Evolutionary conservation across 2,329 filamentous ascomycete species (phyloP), one percentile per base, ranked within the genome.

Genomic region (Purpureocillium lavendulum): DNA sequence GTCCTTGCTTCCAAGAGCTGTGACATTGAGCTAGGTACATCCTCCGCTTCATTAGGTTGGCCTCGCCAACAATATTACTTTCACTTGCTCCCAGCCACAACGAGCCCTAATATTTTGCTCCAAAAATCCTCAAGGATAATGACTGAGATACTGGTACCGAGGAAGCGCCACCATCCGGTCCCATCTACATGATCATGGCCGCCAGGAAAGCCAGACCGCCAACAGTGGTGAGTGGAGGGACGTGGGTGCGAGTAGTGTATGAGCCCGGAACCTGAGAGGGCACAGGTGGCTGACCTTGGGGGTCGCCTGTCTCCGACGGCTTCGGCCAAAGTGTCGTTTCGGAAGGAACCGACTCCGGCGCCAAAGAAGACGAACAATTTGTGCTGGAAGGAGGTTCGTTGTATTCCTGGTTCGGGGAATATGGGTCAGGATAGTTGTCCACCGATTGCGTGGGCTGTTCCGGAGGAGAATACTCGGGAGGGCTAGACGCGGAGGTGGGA

Each of bases 241-340:
- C 33, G 3, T 45, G 44, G 15, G 47, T 46, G 13, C 42, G 47
- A 1, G 38, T 48, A 2, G 55, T 56, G 33, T 50, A 49, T 3
- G 59, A 60, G 4, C 50, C 44, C 6, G 44, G 45, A 3, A 62
- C 51, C 17, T 45, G 49, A 7, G 49, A 57, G 15, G 57, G 56
- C 9, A 47, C 39, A 13, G 48, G 47, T 7, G 51, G 48, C 9
- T 45, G 40, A 7, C 49, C 49, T 9, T 48, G 43, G 3, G 49
- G 42, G 5, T 37, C 40, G 30, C 41, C 43, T 9, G 42, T 35
- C 24, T 46, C 32, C 1, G 51, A 51, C 17, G 55, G 43, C 38
- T 42, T 42, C 30, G 51, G 42, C 43, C 48, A 52, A n/a, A 51
- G 38, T 8, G 47, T 47, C 7, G 42, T 51, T 17, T 54, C 46